Base-by-base conservation (phyloP, 768 basidiomycete species). In the Podaxis sp. region DNA sequence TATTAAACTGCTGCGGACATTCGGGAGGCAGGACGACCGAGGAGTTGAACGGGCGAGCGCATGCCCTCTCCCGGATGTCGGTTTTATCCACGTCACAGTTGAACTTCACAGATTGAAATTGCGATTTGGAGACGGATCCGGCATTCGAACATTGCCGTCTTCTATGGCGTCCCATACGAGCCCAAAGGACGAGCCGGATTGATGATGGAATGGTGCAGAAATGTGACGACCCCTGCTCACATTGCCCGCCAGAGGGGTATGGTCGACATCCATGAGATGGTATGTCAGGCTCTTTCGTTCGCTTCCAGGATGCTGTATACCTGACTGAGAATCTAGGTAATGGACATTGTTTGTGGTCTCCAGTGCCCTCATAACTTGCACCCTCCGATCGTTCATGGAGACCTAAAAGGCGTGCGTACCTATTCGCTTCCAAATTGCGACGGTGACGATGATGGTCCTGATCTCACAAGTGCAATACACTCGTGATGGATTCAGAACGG, bases 331-430 rank as follows among this genome's bases (percentile, higher is more conserved):
- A 63, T 5, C 49, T 46, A 80, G 80, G 61, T 80, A 22, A 63
- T 66, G n/a, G 77, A 79, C 40, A 65, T 76, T 17, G 78, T 77
- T 5, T 63, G 47, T 2, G 80, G 77, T 22, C 63, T 80, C 6
- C 68, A 69, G 40, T 79, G 78, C 59, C 67, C 80, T 22, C 80
- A 81, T 55, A 67, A 68, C 6, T 69, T 73, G 63, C 59, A 71
- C 36, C 77, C 77, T 25, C 78, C 80, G 0, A 72, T 81, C 15
- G 64, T 76, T 12, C 79, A 80, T 19, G 79, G 80, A 9, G 80
- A 81, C 57, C 62, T 80, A 22, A 80, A 79, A 66, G 74, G 75
- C 33, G 80, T 81, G 57, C 64, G 77, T 63, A 6, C 33, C 7
- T 55, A 36, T 12, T 55, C 25, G 19, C 40, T 46, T 29, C 25